Evolutionary conservation across 345 rosid genomes (phyloP), one percentile per base, ranked within the genome.

Genomic region (Syzygium oleosum): DNA sequence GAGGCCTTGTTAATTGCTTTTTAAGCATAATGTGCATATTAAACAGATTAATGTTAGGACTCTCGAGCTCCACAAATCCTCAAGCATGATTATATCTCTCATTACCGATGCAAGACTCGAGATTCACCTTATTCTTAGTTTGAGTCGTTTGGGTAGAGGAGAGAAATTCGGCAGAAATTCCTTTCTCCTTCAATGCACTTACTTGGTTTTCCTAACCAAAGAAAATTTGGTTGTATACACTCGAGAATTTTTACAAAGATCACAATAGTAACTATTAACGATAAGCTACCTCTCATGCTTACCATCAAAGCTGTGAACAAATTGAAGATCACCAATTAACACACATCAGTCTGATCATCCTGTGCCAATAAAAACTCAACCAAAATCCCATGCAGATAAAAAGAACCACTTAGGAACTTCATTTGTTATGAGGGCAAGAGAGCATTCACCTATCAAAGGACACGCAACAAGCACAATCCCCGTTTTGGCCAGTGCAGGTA

Each of bases 401-500:
- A 85, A 54, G 61, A 56, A 83, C 85, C 54, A 4, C 49, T 61
- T 10, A 34, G 23, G 46, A 53, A 52, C 52, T 80, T 52, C 10
- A 31, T 54, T 34, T 8, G 46, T 84, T 12, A 43, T 25, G 80
- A 90, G 12, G 22, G 84, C 51, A 29, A 55, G 68, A 34, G 15
- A 9, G 22, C 55, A 54, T 87, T 86, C 87, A 97, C 99, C 99
- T 91, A 97, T 97, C 88, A 96, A 93, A 84, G 99, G 99, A 91
- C 96, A 97, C 87, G 96, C 96, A 73, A 97, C 99, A 87, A 97
- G 98, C 59, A 95, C 99, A 87, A 97, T 94, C 89, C 99, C 98
- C 21, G 92, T 90, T 88, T 91, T 95, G n/a, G 98, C 96, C 84
- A 97, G 58, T 22, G 99, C 99, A 88, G 99, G 98, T 88, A 98